Evolutionary conservation across 345 rosid species (phyloP).

Genomic region (Lagerstroemia speciosa): DNA sequence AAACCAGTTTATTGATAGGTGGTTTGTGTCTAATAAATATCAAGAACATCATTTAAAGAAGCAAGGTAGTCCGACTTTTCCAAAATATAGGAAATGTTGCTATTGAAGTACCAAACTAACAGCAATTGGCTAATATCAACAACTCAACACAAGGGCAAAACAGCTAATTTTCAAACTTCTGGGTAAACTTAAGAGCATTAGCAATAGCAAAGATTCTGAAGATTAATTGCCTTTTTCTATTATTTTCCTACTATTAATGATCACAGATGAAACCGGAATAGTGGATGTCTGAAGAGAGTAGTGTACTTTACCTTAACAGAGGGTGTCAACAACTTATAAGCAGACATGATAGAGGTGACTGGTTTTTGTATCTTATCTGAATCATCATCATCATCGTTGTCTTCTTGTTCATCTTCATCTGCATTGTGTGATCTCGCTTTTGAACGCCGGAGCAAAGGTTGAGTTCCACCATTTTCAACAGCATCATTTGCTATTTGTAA

Average conservation of each 20-base stretch:
- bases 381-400: constrained; percentile 79
- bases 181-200: too few relatives aligned
- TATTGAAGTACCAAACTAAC: too few relatives aligned
- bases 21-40: not conserved
- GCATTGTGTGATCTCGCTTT: constrained; percentile 31
- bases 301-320: constrained; percentile 68
- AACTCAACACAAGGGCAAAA: too few relatives aligned
- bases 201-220: too few relatives aligned
- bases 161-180: too few relatives aligned
- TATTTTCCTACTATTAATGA: not conserved
- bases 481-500: constrained; percentile 39
- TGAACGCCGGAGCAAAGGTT: constrained; percentile 56
- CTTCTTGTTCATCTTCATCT: constrained; percentile 56
- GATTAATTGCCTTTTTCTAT: not conserved
- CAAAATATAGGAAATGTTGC: too few relatives aligned
- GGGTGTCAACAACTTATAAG: constrained; percentile 86
- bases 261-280: not conserved
- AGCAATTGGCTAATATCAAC: too few relatives aligned
- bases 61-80: too few relatives aligned
- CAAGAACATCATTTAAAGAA: not conserved
- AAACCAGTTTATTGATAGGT: too few relatives aligned
- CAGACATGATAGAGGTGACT: constrained; percentile 57
- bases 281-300: not conserved
- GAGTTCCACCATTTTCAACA: constrained; percentile 71
- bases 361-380: constrained; percentile 52